Evolutionary conservation across 1,139 yeast genomes (phyloP), one percentile per base, ranked within the genome.

Genomic region (Hansenula sp.): DNA sequence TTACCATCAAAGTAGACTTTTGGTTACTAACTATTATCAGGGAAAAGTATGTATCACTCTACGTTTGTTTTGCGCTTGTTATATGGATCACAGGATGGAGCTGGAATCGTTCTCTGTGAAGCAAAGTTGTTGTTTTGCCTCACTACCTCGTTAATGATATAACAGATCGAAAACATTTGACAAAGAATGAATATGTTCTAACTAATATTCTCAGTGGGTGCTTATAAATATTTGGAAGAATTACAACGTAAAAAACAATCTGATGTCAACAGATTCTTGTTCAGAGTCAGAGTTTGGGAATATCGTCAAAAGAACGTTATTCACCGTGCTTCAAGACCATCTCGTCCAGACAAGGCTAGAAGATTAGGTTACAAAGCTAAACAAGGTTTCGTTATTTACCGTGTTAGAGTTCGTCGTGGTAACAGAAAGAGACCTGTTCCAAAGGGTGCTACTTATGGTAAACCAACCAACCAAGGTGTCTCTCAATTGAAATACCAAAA

Each of bases 381-480:
- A 85, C 98, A 92, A 80, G 98, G 98, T 63, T 92, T 87, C 71
- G 97, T 87, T 59, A 80, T 92, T 81, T 92, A 77, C 96, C 86
- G 98, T 77, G 77, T 90, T 73, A 89, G 98, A 78, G 98, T 92
- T 65, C 89, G 97, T 82, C 88, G 98, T 79, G 98, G 98, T 81
- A 92, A 94, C 81, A 90, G 98, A 84, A 92, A 92, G 96, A 88
- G 96, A 80, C 97, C 97, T 66, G 97, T 85, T 66, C 90, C 95
- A 79, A 92, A 92, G 92, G 98, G 98, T 86, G 97, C 97, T 66
- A 92, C 97, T 71, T 90, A 90, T 84, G 98, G 98, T 87, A 92
- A 92, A 86, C 98, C 98, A 83, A 92, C 98, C 80, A 92, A 92
- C 95, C 96, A 88, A 80, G 98, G 98, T 87, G 94, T 92, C 62